Percentiles rank a stretch among this genome's conserved stretches.
Conservation (phyloP, 2,329 filamentous ascomycete genomes). For the Hortaea sp. region DNA sequence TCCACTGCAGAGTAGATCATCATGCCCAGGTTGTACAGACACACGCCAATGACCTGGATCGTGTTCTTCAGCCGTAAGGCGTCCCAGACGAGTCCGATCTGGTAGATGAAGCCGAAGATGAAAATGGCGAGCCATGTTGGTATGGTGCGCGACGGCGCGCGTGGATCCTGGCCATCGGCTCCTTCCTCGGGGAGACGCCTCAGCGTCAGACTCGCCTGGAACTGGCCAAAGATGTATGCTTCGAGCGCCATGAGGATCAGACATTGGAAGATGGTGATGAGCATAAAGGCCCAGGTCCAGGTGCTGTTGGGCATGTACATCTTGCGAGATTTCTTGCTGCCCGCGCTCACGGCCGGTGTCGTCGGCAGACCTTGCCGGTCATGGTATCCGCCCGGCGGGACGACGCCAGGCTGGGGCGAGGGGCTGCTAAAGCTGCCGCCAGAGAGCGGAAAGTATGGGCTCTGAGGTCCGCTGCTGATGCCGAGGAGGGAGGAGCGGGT, state of each 20-base stretch:
- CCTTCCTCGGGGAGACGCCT: conserved; percentile 1
- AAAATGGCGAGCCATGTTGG: conserved; percentile 93
- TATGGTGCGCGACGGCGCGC: conserved; percentile 45
- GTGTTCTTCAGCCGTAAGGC: conserved; percentile 92
- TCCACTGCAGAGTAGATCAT: conserved; percentile 90
- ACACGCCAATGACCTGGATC: conserved; percentile 93
- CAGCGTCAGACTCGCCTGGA: conserved; percentile 51
- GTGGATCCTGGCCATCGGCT: neutral
- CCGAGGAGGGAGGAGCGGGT: conserved; percentile 50
- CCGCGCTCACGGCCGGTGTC: conserved; percentile 16
- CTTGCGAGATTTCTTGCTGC: conserved; percentile 26
- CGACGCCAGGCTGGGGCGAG: neutral
- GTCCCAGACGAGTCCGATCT: conserved; percentile 83
- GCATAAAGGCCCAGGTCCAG: conserved; percentile 84
- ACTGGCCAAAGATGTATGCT: conserved; percentile 81
- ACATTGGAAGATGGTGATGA: conserved; percentile 65
- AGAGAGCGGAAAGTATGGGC: conserved; percentile 37
- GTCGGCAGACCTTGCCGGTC: conserved; percentile 41
- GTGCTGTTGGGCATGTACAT: conserved; percentile 72
- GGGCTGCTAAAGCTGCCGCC: conserved; percentile 23
- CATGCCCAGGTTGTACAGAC: conserved; percentile 82
- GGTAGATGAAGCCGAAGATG: conserved; percentile 94
- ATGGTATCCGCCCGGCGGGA: conserved; percentile 38
- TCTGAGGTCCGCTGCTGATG: conserved; percentile 24
- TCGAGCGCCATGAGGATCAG: conserved; percentile 74